A percentile compares a stretch with the other conserved stretches of the same genome.
Conservation (phyloP, 192 early-diverging fungal genomes). For the Coemansia reversa region DNA sequence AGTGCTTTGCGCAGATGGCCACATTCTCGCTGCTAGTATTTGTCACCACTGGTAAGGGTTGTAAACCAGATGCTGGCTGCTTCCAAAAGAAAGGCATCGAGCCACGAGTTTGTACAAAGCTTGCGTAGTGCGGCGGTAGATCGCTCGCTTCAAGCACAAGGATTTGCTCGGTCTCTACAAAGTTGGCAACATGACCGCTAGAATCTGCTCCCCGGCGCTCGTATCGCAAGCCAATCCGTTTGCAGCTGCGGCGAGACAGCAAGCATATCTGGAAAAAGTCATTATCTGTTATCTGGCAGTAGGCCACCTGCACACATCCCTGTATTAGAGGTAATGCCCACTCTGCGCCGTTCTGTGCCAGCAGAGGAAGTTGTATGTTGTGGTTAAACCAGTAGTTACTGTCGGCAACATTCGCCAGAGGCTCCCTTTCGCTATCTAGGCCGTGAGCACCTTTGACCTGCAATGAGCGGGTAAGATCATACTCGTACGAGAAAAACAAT, state of each 20-base stretch:
- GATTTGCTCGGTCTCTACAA: constrained; percentile 95
- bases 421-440: neutral
- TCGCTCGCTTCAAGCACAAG: constrained; percentile 55
- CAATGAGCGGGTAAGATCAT: constrained; percentile 45
- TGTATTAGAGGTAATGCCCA: constrained; percentile 63
- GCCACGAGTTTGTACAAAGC: constrained; percentile 90
- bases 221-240: constrained; percentile 73
- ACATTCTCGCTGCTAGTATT: constrained; percentile 57
- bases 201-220: constrained; percentile 87
- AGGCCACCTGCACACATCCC: constrained; percentile 65
- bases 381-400: constrained; percentile 48
- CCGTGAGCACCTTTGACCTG: constrained; percentile 20
- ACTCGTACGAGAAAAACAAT: constrained; percentile 44
- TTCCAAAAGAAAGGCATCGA: constrained; percentile 82
- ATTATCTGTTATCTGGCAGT: constrained; percentile 59
- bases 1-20: constrained; percentile 57
- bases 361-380: constrained; percentile 27
- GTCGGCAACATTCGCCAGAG: constrained; percentile 19
- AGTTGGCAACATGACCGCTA: constrained; percentile 87
- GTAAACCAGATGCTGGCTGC: constrained; percentile 67
- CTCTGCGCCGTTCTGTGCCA: constrained; percentile 5
- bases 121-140: constrained; percentile 56
- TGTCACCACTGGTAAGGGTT: constrained; percentile 64
- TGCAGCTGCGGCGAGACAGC: constrained; percentile 64
- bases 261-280: constrained; percentile 64